Percentiles rank a stretch among this genome's conserved stretches.
phyloP scores from a whole-genome alignment of 2,329 filamentous ascomycete genomes.

The Rhynchosporium agropyri region DNA sequence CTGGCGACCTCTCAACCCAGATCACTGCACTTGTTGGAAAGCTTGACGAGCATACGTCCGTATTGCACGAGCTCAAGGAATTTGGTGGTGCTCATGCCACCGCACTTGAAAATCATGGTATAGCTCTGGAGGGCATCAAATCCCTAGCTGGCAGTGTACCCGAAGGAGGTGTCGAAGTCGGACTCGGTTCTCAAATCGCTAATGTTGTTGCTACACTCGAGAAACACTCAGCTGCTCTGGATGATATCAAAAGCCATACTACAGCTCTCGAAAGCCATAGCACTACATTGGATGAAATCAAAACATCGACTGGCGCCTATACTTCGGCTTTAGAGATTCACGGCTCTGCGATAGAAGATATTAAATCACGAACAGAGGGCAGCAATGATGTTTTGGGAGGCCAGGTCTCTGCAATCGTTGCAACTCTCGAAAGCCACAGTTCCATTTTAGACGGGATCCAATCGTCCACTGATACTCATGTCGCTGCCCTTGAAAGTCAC shows the following conservation, averaged over 20 bases:
- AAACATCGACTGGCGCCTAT: constrained; percentile 17
- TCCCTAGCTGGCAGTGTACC: constrained; percentile 6
- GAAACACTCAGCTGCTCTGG: constrained; percentile 21
- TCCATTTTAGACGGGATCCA: constrained; percentile 24
- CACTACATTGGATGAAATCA: constrained; percentile 20
- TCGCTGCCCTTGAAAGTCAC: constrained; percentile 28
- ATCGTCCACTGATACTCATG: constrained; percentile 2
- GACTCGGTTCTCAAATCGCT: constrained; percentile 21
- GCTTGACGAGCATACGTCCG: constrained; percentile 24
- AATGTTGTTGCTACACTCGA: constrained; percentile 25
- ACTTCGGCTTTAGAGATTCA: constrained; percentile 25
- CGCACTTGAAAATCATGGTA: constrained; percentile 16
- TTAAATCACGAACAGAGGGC: constrained; percentile 23
- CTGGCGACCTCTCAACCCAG: constrained; percentile 16
- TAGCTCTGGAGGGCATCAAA: constrained; percentile 24
- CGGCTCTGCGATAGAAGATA: constrained; percentile 24
- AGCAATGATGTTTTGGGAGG: constrained; percentile 27
- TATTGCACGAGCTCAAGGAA: constrained; percentile 31
- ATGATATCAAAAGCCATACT: constrained; percentile 22
- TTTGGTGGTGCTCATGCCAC: constrained; percentile 11
- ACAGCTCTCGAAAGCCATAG: constrained; percentile 23
- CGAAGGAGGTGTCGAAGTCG: neutral
- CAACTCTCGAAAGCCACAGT: constrained; percentile 30
- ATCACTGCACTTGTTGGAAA: constrained; percentile 20
- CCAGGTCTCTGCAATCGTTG: constrained; percentile 32